Conservation (phyloP, 306 rosid genomes). For the Cicer judaicum region DNA sequence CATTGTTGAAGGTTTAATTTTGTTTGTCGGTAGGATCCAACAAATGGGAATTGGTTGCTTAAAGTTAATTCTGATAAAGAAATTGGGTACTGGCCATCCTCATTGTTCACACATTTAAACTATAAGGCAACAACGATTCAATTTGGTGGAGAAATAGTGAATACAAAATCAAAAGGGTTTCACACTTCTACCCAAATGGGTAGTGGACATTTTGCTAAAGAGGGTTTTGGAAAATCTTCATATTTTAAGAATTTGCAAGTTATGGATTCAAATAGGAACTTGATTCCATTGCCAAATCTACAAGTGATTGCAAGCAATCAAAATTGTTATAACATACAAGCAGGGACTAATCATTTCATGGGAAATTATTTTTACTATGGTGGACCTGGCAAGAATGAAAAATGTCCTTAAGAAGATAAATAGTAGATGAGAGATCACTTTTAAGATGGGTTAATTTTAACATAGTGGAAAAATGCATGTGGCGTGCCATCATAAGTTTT, state of each 20-base stretch:
- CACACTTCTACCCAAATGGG: conserved; percentile 94
- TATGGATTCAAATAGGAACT: conserved; percentile 85
- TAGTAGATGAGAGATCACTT: background rate
- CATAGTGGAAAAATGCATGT: too few relatives aligned
- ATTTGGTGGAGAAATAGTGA: conserved; percentile 86
- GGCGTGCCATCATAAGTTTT: too few relatives aligned
- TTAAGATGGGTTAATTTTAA: too few relatives aligned
- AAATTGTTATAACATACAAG: conserved; percentile 84
- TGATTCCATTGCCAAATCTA: conserved; percentile 69
- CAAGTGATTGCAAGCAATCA: conserved; percentile 82
- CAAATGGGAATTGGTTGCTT: conserved; percentile 95
- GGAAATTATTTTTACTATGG: conserved; percentile 91
- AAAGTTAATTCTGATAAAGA: conserved; percentile 52
- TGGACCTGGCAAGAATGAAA: conserved; percentile 87
- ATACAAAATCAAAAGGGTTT: conserved; percentile 59
- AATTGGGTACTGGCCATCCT: conserved; percentile 91
- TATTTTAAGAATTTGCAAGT: conserved; percentile 79
- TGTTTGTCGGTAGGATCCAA: conserved; percentile 66
- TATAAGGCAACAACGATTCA: conserved; percentile 85
- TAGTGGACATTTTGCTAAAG: conserved; percentile 82
- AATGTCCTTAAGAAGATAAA: conserved; percentile 64
- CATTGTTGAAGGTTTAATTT: background rate
- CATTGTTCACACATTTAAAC: conserved; percentile 73
- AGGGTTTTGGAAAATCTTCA: conserved; percentile 83
- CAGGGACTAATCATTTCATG: conserved; percentile 73